phyloP scores from a whole-genome alignment of 805 yeast genomes.

The Saccharomycopsis javanensis region DNA sequence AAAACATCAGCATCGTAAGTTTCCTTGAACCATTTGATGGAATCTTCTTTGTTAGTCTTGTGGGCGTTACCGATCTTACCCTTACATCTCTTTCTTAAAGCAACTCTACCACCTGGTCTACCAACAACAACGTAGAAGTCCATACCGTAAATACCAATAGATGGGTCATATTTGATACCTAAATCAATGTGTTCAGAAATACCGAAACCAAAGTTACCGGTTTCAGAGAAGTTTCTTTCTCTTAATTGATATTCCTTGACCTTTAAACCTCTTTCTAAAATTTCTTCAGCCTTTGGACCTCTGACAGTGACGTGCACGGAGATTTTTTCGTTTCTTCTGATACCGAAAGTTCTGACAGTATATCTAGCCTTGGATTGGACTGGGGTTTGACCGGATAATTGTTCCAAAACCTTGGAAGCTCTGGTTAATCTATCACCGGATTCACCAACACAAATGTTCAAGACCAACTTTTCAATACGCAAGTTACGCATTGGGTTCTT shows the following conservation, averaged over 20 bases:
- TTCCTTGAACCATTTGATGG: conserved; percentile 98
- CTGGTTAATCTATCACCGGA: conserved; percentile 99
- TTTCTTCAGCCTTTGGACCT: conserved; percentile 99
- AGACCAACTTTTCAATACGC: conserved; percentile 98
- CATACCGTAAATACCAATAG: conserved; percentile 99
- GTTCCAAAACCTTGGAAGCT: conserved; percentile 99
- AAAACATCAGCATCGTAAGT: conserved; percentile 98
- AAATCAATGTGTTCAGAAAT: conserved; percentile 98
- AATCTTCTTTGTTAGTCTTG: conserved; percentile 84
- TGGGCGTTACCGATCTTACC: conserved; percentile 86
- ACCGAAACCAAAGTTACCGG: conserved; percentile 99
- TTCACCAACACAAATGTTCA: conserved; percentile 99
- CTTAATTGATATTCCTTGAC: conserved; percentile 98
- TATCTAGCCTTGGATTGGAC: conserved; percentile 99
- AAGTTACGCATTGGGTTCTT: conserved; percentile 98
- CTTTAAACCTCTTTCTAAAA: conserved; percentile 98
- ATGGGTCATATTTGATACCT: conserved; percentile 99
- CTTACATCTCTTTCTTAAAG: conserved; percentile 96
- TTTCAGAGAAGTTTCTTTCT: conserved; percentile 90
- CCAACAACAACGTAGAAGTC: conserved; percentile 99
- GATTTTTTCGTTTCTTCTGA: conserved; percentile 99
- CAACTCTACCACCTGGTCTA: conserved; percentile 98
- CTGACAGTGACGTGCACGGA: conserved; percentile 99
- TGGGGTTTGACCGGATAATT: conserved; percentile 99
- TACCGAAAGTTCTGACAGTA: conserved; percentile 99